These are phyloP conservation scores for Pichia sp. DNA, from an alignment of 1,139 yeast genomes.

Conservation along the genomic window DNA sequence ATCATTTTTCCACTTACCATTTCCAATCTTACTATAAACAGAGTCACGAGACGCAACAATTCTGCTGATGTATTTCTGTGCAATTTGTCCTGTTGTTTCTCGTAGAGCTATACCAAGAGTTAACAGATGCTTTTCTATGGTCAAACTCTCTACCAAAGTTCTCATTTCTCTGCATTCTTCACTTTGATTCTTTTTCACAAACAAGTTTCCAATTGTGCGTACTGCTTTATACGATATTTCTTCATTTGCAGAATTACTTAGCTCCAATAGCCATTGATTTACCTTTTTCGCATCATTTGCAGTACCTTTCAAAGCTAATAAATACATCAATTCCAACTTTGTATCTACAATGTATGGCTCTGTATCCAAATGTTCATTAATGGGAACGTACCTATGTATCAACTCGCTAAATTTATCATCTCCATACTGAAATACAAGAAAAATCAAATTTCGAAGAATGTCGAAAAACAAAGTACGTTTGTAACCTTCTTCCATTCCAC, in stretches of 20 bases:
- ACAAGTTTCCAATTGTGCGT: slow-evolving; percentile 83
- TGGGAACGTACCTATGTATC: background rate
- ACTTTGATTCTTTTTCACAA: slow-evolving; percentile 27
- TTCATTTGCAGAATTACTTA: slow-evolving; percentile 5
- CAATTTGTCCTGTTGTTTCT: background rate
- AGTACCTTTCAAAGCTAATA: slow-evolving; percentile 72
- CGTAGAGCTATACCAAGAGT: background rate
- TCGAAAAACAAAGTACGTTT: slow-evolving; percentile 6
- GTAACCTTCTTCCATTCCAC: background rate
- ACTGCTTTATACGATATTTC: slow-evolving; percentile 54
- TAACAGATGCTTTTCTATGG: background rate
- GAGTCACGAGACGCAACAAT: background rate
- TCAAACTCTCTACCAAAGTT: background rate
- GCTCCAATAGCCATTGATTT: slow-evolving; percentile 75
- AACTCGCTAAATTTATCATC: background rate
- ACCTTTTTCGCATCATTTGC: slow-evolving; percentile 68
- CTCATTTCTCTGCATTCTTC: background rate
- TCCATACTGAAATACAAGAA: slow-evolving; percentile 6
- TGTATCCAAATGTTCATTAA: slow-evolving; percentile 4
- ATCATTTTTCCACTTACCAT: slow-evolving; percentile 7
- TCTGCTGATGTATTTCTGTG: background rate
- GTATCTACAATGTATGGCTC: slow-evolving; percentile 77
- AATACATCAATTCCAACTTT: slow-evolving; percentile 76
- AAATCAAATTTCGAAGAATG: slow-evolving; percentile 9
- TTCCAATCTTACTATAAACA: background rate